phyloP scores from a whole-genome alignment of 2,329 filamentous ascomycete species.

The Torrubiella hemipterigena region DNA sequence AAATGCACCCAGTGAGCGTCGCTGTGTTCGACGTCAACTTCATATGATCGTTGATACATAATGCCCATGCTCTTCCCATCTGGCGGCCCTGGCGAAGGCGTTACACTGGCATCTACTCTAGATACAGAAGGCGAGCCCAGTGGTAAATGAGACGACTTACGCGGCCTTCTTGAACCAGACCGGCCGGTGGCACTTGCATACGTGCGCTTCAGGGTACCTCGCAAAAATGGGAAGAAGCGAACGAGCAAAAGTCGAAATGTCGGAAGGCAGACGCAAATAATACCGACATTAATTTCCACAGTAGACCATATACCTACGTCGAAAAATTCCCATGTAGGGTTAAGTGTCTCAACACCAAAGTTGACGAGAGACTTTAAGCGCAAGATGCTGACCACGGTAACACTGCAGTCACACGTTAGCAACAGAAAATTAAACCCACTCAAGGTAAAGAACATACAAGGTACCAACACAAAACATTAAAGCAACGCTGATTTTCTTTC shows the following conservation, averaged over 20 bases:
- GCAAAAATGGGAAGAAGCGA: constrained; percentile 21
- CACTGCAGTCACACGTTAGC: constrained; percentile 6
- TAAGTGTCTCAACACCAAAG: constrained; percentile 10
- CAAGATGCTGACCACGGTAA: constrained; percentile 16
- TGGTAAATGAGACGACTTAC: too few species aligned
- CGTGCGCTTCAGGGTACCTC: too few species aligned
- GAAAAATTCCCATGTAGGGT: constrained; percentile 13
- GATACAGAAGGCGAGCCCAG: too few species aligned
- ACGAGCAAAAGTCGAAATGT: constrained; percentile 12
- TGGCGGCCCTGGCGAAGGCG: too few species aligned
- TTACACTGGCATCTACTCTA: too few species aligned
- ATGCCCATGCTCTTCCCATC: too few species aligned
- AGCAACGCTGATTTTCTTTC: constrained; percentile 29
- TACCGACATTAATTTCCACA: constrained; percentile 16
- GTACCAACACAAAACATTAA: constrained; percentile 32
- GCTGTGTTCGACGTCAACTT: too few species aligned
- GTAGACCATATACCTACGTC: constrained; percentile 16
- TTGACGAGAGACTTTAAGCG: constrained; percentile 14
- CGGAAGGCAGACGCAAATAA: constrained; percentile 16
- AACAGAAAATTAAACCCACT: background rate
- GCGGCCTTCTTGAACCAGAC: too few species aligned
- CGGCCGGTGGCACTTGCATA: too few species aligned
- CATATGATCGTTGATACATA: too few species aligned
- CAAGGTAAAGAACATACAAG: constrained; percentile 16
- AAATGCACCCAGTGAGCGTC: too few species aligned